phyloP scores from a whole-genome alignment of 257 asterid genomes.

The Coffea canephora region DNA sequence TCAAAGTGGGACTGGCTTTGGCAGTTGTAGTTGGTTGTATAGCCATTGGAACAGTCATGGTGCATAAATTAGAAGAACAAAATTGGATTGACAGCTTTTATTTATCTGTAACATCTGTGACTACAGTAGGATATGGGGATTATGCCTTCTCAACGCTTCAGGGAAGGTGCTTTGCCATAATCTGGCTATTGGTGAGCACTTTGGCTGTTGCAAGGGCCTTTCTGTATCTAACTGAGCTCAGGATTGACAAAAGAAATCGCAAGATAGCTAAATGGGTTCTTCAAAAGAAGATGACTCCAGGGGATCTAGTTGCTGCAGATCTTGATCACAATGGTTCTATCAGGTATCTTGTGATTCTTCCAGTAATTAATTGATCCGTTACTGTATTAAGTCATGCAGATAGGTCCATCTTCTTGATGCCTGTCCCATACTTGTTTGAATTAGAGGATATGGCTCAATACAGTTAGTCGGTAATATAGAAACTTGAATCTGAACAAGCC shows the following conservation, averaged over 20 bases:
- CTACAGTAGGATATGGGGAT: conserved; percentile 16
- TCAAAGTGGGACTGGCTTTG: conserved; percentile 13
- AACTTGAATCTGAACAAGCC: neutral
- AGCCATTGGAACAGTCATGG: conserved; percentile 14
- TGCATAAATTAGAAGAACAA: conserved; percentile 10
- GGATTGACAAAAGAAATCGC: conserved; percentile 9
- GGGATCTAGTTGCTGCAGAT: conserved; percentile 22
- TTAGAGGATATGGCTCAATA: no score
- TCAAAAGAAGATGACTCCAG: conserved; percentile 10
- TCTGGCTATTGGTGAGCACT: conserved; percentile 16
- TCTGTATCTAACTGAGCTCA: conserved; percentile 17
- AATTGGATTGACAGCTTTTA: conserved; percentile 16
- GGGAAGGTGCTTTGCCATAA: conserved; percentile 12
- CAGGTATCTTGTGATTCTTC: conserved; percentile 7
- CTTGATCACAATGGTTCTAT: conserved; percentile 24
- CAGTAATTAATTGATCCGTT: neutral
- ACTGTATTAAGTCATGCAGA: no score
- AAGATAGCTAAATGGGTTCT: conserved; percentile 19
- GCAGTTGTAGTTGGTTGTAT: conserved; percentile 16
- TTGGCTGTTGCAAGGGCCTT: conserved; percentile 21
- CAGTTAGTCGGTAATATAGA: no score
- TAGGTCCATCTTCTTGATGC: no score
- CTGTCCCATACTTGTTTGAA: no score
- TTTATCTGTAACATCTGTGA: conserved; percentile 17
- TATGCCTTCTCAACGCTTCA: conserved; percentile 17